Percentiles rank a stretch among this genome's conserved stretches.
Evolutionary conservation across 192 early-diverging fungal species (phyloP).

Genomic region (Oehlia diaphana): DNA sequence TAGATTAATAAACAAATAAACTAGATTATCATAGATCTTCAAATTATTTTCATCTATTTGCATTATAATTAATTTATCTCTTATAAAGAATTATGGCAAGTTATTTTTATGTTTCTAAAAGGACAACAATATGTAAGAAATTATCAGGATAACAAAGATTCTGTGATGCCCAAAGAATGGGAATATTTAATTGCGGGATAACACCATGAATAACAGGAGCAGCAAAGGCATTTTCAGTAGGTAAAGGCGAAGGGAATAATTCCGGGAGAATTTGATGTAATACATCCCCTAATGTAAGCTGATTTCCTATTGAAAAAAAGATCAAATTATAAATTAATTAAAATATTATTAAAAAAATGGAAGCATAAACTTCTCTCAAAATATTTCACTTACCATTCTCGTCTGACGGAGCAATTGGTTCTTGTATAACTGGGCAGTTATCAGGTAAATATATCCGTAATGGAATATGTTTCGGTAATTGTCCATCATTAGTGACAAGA

Average conservation of each 20-base stretch:
- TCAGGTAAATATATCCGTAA: constrained; percentile 61
- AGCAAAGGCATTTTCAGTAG: constrained; percentile 42
- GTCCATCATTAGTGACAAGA: constrained; percentile 47
- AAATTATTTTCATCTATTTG: too few species aligned
- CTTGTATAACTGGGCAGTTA: constrained; percentile 61
- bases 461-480: constrained; percentile 53
- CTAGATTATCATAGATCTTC: too few species aligned
- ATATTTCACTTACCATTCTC: constrained; percentile 36
- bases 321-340: neutral
- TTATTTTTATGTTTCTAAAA: constrained; percentile 14
- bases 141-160: constrained; percentile 79
- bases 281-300: constrained; percentile 44
- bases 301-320: constrained; percentile 32
- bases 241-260: constrained; percentile 38
- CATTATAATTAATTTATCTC: neutral
- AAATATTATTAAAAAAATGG: constrained; percentile 2
- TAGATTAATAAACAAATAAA: too few species aligned
- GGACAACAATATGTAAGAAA: constrained; percentile 78
- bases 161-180: constrained; percentile 71
- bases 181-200: constrained; percentile 66
- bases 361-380: neutral
- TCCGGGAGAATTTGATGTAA: constrained; percentile 51
- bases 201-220: constrained; percentile 71
- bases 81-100: too few species aligned
- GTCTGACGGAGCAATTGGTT: constrained; percentile 51